Evolutionary conservation across 257 asterid species (phyloP).

Genomic region (Gentiana macrophylla): DNA sequence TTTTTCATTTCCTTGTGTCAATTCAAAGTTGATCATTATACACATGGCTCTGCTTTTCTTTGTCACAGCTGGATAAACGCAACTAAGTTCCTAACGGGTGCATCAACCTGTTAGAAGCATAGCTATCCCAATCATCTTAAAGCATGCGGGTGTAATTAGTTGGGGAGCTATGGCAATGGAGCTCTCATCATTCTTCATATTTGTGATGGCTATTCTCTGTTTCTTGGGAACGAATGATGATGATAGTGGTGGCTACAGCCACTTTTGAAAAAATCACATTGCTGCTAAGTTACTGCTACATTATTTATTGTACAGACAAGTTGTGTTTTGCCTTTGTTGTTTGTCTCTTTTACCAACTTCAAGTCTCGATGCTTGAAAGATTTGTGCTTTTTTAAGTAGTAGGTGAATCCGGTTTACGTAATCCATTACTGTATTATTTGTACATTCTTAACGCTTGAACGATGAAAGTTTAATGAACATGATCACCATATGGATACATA

Average conservation of each 20-base stretch:
- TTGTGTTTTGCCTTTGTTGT: not conserved
- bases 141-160: constrained; percentile 83
- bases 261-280: constrained; percentile 28
- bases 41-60: too few relatives aligned
- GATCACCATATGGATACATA: too few relatives aligned
- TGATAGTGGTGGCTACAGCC: constrained; percentile 43
- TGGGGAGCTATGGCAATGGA: constrained; percentile 97
- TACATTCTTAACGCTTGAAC: too few relatives aligned
- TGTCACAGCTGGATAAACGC: constrained; percentile 73
- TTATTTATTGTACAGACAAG: not conserved
- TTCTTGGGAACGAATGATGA: constrained; percentile 42
- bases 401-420: too few relatives aligned
- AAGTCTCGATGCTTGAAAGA: too few relatives aligned
- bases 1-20: not conserved
- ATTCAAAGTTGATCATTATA: too few relatives aligned
- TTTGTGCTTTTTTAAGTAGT: too few relatives aligned
- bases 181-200: constrained; percentile 63
- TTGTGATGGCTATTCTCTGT: constrained; percentile 55
- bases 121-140: constrained; percentile 76
- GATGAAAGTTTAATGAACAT: too few relatives aligned
- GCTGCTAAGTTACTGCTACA: too few relatives aligned
- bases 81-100: constrained; percentile 80
- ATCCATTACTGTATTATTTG: too few relatives aligned
- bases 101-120: constrained; percentile 82
- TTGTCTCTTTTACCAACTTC: too few relatives aligned